Conservation (phyloP, 805 yeast species). For the Myxozyma monticola region DNA sequence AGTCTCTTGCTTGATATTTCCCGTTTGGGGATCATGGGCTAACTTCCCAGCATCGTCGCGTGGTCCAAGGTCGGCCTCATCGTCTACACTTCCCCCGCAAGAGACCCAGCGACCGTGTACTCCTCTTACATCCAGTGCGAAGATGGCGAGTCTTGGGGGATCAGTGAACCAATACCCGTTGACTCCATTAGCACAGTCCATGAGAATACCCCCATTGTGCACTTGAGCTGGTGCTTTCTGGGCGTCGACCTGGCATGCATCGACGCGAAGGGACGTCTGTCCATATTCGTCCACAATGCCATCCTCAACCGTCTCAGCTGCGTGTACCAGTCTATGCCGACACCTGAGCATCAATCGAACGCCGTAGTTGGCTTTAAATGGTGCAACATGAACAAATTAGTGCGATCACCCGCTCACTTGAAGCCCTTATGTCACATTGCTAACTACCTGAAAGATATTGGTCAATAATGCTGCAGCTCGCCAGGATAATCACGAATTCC, state of each 20-base stretch:
- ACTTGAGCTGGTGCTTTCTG: constrained; percentile 71
- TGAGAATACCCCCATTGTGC: constrained; percentile 27
- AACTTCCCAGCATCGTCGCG: constrained; percentile 20
- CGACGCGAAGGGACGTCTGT: constrained; percentile 68
- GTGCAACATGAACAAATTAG: constrained; percentile 72
- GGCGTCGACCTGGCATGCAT: constrained; percentile 81
- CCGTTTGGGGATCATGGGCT: no score
- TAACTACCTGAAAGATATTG: constrained; percentile 9
- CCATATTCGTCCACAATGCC: constrained; percentile 45
- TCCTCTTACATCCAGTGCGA: constrained; percentile 54
- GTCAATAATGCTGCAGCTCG: constrained; percentile 23
- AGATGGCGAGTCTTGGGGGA: constrained; percentile 77
- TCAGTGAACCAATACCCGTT: constrained; percentile 56
- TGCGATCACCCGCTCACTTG: constrained; percentile 33
- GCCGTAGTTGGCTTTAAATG: constrained; percentile 59
- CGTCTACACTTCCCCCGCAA: constrained; percentile 20
- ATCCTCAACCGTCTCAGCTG: constrained; percentile 35
- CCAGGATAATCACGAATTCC: constrained; percentile 39
- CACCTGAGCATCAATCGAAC: constrained; percentile 27
- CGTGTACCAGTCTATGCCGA: constrained; percentile 27
- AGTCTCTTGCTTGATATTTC: no score
- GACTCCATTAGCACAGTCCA: constrained; percentile 30
- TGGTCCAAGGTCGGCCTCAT: constrained; percentile 33
- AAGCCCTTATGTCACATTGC: background rate
- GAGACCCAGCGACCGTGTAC: constrained; percentile 8